These are phyloP conservation scores for Eragrostis tef DNA, from an alignment of 202 grass and related monocot genomes.

Conservation along the genomic window DNA sequence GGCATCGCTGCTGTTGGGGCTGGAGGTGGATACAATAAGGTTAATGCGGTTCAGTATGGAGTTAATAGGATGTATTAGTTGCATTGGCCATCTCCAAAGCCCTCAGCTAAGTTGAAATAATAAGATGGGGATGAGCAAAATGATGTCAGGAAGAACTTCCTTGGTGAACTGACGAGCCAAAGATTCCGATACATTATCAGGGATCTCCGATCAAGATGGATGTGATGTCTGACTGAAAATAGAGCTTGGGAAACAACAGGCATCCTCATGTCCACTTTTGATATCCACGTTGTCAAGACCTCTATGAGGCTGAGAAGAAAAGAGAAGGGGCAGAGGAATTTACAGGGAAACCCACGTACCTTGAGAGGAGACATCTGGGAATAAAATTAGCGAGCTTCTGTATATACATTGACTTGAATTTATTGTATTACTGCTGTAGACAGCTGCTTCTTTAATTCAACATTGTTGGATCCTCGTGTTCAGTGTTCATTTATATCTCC, in stretches of 20 bases:
- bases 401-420: conserved; percentile 54
- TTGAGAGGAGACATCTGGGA: conserved; percentile 34
- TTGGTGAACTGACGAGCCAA: conserved; percentile 2
- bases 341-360: conserved; percentile 4
- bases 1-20: conserved; percentile 63
- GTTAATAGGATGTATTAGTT: conserved; percentile 84
- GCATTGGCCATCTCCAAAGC: conserved; percentile 39
- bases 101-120: conserved; percentile 41
- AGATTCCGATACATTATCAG: conserved; percentile 17
- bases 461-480: conserved; percentile 1
- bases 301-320: neutral
- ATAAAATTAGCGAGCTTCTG: conserved; percentile 49
- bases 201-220: conserved; percentile 31
- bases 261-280: conserved; percentile 24
- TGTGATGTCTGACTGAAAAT: conserved; percentile 34
- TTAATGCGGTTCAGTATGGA: conserved; percentile 67
- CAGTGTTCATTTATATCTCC: conserved; percentile 28
- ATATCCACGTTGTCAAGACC: conserved; percentile 35
- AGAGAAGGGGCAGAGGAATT: neutral
- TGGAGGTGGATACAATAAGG: conserved; percentile 67
- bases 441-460: conserved; percentile 34
- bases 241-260: neutral
- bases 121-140: conserved; percentile 27
- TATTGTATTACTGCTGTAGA: conserved; percentile 38
- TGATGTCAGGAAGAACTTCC: conserved; percentile 22